Evolutionary conservation across 768 basidiomycete genomes (phyloP), one percentile per base, ranked within the genome.

Genomic region (Phlegmacium glaucopus): DNA sequence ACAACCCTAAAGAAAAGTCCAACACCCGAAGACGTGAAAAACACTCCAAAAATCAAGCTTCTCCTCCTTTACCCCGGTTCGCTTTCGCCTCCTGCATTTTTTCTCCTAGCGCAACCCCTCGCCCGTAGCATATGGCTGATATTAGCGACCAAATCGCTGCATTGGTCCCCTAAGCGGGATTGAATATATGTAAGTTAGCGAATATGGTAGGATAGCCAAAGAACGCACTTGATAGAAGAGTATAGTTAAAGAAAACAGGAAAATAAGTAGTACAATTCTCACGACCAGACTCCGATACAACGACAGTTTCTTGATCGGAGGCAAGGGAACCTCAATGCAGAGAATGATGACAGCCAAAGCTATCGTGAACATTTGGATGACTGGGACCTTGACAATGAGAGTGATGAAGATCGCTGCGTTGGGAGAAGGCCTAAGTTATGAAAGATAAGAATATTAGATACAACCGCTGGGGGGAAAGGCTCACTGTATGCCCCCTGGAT

Each of bases 401-500:
- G 71, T 68, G 46, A 88, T 71, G 66, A 95, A 90, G 45, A 88
- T 55, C 1, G 77, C 72, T 15, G 75, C 75, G 41, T 71, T 77
- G 6, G 77, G 72, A 4, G 83, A 71, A 18, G 89, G 82, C 62
- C 86, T 89, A 52, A 16, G n/a, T 12, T 12, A 47, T 16, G 25
- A 10, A 11, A 26, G 30, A 51, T 37, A 32, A 30, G 25, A 16
- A 44, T 11, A 47, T 27, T 29, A 38, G 37, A 10, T 17, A 37
- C 13, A 25, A 13, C 28, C 12, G 25, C 22, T 27, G 13, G 38
- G 17, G 25, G 32, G 41, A 5, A 11, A 6, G 15, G 34, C 34
- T 61, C 53, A 90, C 88, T 90, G 87, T 18, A 88, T 47, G 44
- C 88, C 88, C 69, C 88, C 88, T 25, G 88, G 88, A 62, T 80